Evolutionary conservation across 768 basidiomycete genomes (phyloP).

Genomic region (Collybia sp.): DNA sequence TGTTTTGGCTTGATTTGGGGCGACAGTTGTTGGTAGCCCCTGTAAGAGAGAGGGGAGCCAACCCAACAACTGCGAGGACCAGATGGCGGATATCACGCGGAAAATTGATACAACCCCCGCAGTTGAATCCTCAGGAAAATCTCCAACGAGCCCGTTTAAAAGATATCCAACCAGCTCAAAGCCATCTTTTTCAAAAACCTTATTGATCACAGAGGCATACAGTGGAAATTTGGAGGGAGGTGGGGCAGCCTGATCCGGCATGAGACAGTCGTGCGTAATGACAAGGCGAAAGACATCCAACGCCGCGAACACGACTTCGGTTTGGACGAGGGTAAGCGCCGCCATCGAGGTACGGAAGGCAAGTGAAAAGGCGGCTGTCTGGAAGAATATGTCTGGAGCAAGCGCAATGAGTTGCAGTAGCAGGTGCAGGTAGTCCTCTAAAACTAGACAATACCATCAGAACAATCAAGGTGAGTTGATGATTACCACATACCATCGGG

Average conservation of each 20-base stretch:
- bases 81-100: slow-evolving; percentile 59
- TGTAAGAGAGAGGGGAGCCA: slow-evolving; percentile 76
- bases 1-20: slow-evolving; percentile 61
- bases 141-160: slow-evolving; percentile 74
- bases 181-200: slow-evolving; percentile 66
- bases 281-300: slow-evolving; percentile 78
- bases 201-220: slow-evolving; percentile 60
- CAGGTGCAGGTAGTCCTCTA: slow-evolving; percentile 92
- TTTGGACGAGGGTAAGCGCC: slow-evolving; percentile 76
- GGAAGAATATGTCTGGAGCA: slow-evolving; percentile 74
- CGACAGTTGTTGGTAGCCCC: slow-evolving; percentile 55
- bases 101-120: slow-evolving; percentile 75
- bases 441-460: slow-evolving; percentile 43
- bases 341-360: slow-evolving; percentile 75
- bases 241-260: slow-evolving; percentile 29
- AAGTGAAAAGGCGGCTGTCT: slow-evolving; percentile 70
- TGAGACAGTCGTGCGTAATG: slow-evolving; percentile 69
- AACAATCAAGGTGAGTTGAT: background rate
- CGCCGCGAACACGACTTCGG: slow-evolving; percentile 77
- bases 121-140: slow-evolving; percentile 84
- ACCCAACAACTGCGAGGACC: slow-evolving; percentile 60
- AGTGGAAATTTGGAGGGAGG: slow-evolving; percentile 56
- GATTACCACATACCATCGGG: slow-evolving; percentile 74
- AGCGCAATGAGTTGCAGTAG: slow-evolving; percentile 62
- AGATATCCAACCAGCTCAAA: slow-evolving; percentile 63